Base-by-base conservation (phyloP, 768 basidiomycete genomes). In the Royoungia palumana region DNA sequence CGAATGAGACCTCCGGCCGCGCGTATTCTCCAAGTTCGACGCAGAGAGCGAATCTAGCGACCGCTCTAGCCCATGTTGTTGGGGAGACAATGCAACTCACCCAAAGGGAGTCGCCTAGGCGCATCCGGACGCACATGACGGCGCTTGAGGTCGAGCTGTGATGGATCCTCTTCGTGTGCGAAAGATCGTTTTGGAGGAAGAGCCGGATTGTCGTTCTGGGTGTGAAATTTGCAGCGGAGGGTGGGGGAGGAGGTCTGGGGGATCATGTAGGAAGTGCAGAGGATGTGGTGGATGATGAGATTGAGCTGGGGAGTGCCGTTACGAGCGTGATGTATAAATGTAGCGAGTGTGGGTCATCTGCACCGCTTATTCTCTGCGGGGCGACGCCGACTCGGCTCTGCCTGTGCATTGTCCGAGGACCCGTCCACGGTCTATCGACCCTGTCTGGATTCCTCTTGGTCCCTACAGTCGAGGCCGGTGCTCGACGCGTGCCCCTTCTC, bases 31-130 rank as follows among this genome's bases (percentile, higher is more conserved):
- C 25, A 54, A 17, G 42, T 47, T 48, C n/a, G 56, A 63, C 10
- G 35, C 16, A 20, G 67, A 64, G 37, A 68, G 38, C 22, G 60
- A 55, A 63, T 67, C 67, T 68, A 36, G 51, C 37, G 36, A 22
- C 21, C 5, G 38, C 37, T 56, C 30, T 32, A 49, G 49, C 37
- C 36, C 27, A 28, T 6, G 10, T 40, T 35, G 35, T 22, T 16
- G 10, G 12, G 14, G 22, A 42, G 25, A 36, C 36, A 40, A 16
- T 5, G 44, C 41, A 28, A 61, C 66, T 65, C 53, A 67, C 66
- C 52, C 25, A 67, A 47, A 10, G 67, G 59, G 1, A 43, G 37
- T 14, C 67, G 56, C 52, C 17, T 57, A 19, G 44, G 49, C 8
- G 12, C 10, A 7, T 53, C 47, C 24, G 41, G 27, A 25, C 49